Evolutionary conservation across 192 early-diverging fungal genomes (phyloP).

Genomic region (Backusella luteola): DNA sequence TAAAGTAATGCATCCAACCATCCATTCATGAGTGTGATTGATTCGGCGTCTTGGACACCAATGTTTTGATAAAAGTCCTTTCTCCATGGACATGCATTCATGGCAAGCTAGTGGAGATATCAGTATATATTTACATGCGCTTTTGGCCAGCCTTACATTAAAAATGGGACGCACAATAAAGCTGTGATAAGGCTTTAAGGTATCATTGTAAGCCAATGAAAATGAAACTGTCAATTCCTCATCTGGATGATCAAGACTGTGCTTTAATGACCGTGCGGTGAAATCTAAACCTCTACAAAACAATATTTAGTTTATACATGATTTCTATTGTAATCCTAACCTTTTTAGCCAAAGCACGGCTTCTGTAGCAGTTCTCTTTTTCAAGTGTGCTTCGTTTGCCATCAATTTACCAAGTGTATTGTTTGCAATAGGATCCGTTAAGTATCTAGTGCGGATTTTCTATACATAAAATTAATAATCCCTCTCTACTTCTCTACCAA

Average conservation of each 20-base stretch:
- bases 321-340: conserved; percentile 31
- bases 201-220: conserved; percentile 60
- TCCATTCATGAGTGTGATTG: conserved; percentile 53
- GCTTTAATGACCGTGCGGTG: conserved; percentile 60
- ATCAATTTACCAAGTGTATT: conserved; percentile 84
- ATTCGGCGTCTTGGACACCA: conserved; percentile 58
- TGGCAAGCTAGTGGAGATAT: conserved; percentile 54
- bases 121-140: neutral
- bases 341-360: conserved; percentile 91
- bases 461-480: conserved; percentile 24
- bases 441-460: conserved; percentile 74
- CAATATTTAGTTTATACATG: neutral
- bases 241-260: conserved; percentile 45
- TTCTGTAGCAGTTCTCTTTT: conserved; percentile 82
- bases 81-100: conserved; percentile 87
- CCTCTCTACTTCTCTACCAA: neutral
- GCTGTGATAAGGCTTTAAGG: conserved; percentile 63
- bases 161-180: conserved; percentile 65
- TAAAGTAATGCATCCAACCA: conserved; percentile 76
- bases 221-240: conserved; percentile 69
- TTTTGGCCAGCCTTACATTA: conserved; percentile 34
- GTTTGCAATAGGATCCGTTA: conserved; percentile 55
- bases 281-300: conserved; percentile 62
- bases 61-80: conserved; percentile 83
- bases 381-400: conserved; percentile 60